Evolutionary conservation across 805 yeast genomes (phyloP).

Genomic region (Candida arabinofermentans): DNA sequence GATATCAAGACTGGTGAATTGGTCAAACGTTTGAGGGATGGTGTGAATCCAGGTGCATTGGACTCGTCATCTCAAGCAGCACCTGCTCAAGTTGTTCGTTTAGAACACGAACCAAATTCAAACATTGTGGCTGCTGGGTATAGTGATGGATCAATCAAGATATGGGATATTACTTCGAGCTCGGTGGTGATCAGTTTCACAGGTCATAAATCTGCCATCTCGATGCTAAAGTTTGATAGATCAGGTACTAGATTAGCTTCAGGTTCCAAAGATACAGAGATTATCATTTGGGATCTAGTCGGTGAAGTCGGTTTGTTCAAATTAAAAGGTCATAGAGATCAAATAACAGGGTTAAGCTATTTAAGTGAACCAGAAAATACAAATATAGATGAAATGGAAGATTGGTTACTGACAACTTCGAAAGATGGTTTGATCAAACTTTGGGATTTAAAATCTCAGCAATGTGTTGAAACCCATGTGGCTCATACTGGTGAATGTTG

Average conservation of each 20-base stretch:
- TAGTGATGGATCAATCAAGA: conserved; percentile 79
- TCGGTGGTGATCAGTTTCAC: conserved; percentile 75
- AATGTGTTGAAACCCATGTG: conserved; percentile 90
- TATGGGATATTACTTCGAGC: conserved; percentile 86
- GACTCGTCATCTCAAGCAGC: conserved; percentile 60
- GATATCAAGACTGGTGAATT: conserved; percentile 87
- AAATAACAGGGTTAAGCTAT: conserved; percentile 71
- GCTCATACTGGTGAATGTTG: conserved; percentile 95
- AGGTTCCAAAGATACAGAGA: conserved; percentile 80
- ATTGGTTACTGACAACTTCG: conserved; percentile 70
- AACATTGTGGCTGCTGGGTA: conserved; percentile 85
- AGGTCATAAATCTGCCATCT: conserved; percentile 88
- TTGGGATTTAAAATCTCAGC: conserved; percentile 90
- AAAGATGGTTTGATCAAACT: conserved; percentile 90
- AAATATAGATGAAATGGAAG: conserved; percentile 51
- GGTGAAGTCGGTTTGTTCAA: conserved; percentile 87
- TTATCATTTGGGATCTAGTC: conserved; percentile 93
- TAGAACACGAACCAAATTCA: conserved; percentile 57
- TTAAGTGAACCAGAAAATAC: conserved; percentile 32
- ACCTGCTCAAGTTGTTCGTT: conserved; percentile 58
- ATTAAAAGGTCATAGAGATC: conserved; percentile 84
- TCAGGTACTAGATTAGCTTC: conserved; percentile 83
- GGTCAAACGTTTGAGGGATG: conserved; percentile 53
- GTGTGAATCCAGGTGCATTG: conserved; percentile 66
- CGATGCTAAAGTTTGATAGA: conserved; percentile 63